These are phyloP conservation scores for Circinella minor DNA, from an alignment of 371 early-diverging fungal genomes.

Conservation along the genomic window DNA sequence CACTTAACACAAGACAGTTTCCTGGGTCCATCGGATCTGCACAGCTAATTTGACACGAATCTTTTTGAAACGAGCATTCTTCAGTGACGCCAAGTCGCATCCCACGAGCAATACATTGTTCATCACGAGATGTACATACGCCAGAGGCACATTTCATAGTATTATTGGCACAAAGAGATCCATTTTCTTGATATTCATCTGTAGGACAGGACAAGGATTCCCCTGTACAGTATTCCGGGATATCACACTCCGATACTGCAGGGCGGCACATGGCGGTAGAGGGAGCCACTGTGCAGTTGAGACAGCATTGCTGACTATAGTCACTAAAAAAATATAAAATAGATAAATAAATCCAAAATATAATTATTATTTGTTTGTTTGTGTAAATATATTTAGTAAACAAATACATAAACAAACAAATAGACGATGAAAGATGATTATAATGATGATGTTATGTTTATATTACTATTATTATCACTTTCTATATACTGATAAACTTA, in stretches of 20 bases:
- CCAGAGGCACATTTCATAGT: conserved; percentile 85
- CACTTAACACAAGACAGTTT: conserved; percentile 71
- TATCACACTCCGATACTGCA: conserved; percentile 84
- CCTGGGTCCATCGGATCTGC: conserved; percentile 57
- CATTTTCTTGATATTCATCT: conserved; percentile 73
- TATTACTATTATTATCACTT: background rate
- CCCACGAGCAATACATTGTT: conserved; percentile 77
- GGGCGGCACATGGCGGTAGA: conserved; percentile 77
- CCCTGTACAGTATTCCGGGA: conserved; percentile 84
- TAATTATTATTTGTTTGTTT: background rate
- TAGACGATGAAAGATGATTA: background rate
- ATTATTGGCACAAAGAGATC: conserved; percentile 66
- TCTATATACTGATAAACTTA: conserved; percentile 26
- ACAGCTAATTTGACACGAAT: conserved; percentile 74
- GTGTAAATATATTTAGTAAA: background rate
- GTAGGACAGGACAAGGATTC: conserved; percentile 72
- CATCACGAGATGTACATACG: conserved; percentile 85
- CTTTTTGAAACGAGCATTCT: conserved; percentile 54
- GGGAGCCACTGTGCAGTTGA: conserved; percentile 70
- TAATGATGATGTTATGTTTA: background rate
- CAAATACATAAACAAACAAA: no score
- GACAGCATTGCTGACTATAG: conserved; percentile 85
- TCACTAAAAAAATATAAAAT: conserved; percentile 55
- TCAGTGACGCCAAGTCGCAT: conserved; percentile 58
- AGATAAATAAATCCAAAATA: no score